Evolutionary conservation across 164 flowering plant genomes (phyloP).

Genomic region (Santalum album): DNA sequence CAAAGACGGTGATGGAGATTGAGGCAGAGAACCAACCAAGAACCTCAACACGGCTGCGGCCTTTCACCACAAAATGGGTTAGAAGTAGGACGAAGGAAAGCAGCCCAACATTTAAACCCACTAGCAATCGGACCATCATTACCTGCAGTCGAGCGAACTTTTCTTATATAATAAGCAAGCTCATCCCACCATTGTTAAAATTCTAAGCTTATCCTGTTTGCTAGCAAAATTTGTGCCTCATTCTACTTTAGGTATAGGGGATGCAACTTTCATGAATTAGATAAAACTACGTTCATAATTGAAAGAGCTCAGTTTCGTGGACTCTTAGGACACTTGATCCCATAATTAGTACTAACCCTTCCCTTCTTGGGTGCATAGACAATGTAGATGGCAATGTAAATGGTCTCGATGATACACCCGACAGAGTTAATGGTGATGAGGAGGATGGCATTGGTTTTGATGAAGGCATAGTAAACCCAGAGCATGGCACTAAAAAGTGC

Average conservation of each 20-base stretch:
- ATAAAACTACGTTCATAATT: too few relatives aligned
- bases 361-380: constrained; percentile 16
- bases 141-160: neutral
- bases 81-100: constrained; percentile 19
- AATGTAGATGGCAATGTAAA: constrained; percentile 22
- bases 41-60: constrained; percentile 8
- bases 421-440: constrained; percentile 37
- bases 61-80: constrained; percentile 15
- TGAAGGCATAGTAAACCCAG: constrained; percentile 48
- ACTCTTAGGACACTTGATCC: too few relatives aligned
- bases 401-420: constrained; percentile 27
- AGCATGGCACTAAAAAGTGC: constrained; percentile 40
- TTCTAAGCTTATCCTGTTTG: too few relatives aligned
- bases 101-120: constrained; percentile 15
- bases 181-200: too few relatives aligned
- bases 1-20: constrained; percentile 38
- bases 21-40: constrained; percentile 46
- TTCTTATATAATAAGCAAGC: neutral
- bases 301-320: too few relatives aligned
- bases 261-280: too few relatives aligned
- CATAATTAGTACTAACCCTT: constrained; percentile 21
- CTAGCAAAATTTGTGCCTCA: too few relatives aligned
- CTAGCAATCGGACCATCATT: constrained; percentile 5
- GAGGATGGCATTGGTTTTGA: constrained; percentile 17
- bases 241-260: neutral